A percentile compares a stretch with the other conserved stretches of the same genome.
Conservation (phyloP, 805 yeast species). For the Starmerella stellata region DNA sequence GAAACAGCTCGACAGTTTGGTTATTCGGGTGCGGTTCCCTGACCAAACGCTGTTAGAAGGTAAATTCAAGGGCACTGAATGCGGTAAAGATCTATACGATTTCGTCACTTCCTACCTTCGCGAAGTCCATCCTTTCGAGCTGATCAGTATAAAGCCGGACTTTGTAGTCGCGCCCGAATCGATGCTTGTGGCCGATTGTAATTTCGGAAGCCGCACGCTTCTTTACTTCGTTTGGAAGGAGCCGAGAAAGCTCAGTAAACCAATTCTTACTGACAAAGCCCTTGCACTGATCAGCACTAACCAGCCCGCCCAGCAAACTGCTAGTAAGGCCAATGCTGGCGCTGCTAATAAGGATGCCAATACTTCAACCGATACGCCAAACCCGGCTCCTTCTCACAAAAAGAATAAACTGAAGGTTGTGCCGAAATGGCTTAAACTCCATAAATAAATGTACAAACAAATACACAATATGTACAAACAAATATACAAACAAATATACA, state of each 20-base stretch:
- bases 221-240: slow-evolving; percentile 24
- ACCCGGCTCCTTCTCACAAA: background rate
- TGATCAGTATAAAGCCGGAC: slow-evolving; percentile 35
- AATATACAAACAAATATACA: too few relatives aligned
- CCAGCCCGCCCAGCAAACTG: background rate
- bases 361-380: background rate
- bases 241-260: slow-evolving; percentile 1
- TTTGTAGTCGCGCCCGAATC: slow-evolving; percentile 21
- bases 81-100: slow-evolving; percentile 23
- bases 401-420: slow-evolving; percentile 1
- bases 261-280: slow-evolving; percentile 12
- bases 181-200: slow-evolving; percentile 25
- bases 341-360: background rate
- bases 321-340: background rate
- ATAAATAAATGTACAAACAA: slow-evolving; percentile 10
- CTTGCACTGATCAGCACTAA: slow-evolving; percentile 1
- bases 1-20: slow-evolving; percentile 21
- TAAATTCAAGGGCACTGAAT: slow-evolving; percentile 31
- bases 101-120: slow-evolving; percentile 21
- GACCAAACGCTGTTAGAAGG: slow-evolving; percentile 37
- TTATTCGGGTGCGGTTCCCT: slow-evolving; percentile 39
- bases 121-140: slow-evolving; percentile 23
- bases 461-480: too few relatives aligned
- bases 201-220: slow-evolving; percentile 32
- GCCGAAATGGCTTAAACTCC: slow-evolving; percentile 19